Conservation (phyloP, 2,329 filamentous ascomycete genomes). For the Aspergillus japonicus region DNA sequence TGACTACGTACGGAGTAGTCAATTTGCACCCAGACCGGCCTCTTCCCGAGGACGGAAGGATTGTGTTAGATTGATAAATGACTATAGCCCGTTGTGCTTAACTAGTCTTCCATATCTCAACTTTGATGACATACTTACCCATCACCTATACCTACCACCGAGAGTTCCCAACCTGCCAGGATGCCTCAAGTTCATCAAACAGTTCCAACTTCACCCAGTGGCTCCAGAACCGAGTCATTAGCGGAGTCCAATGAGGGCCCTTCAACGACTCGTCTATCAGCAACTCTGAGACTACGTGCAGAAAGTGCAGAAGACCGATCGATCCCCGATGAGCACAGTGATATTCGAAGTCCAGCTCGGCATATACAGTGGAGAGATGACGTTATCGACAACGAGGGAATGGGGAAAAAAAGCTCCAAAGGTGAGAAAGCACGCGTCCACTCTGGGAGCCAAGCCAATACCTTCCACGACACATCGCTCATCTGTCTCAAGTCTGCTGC, state of each 20-base stretch:
- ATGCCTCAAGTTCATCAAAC: conserved; percentile 40
- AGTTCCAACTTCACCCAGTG: conserved; percentile 21
- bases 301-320: conserved; percentile 29
- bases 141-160: no score
- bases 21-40: background rate
- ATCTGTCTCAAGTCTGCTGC: conserved; percentile 75
- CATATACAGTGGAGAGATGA: conserved; percentile 90
- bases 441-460: background rate
- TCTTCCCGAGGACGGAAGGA: background rate
- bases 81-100: background rate
- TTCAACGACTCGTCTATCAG: conserved; percentile 25
- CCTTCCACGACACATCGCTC: background rate
- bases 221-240: conserved; percentile 29
- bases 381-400: conserved; percentile 91
- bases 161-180: background rate
- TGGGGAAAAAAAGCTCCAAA: conserved; percentile 93
- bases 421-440: conserved; percentile 50
- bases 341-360: conserved; percentile 44
- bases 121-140: no score
- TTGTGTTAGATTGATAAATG: no score
- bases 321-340: conserved; percentile 5
- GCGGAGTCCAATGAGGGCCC: conserved; percentile 22
- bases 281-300: conserved; percentile 33
- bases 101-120: background rate
- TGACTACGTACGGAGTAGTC: no score